phyloP scores from a whole-genome alignment of 1,284 basidiomycete species.

The Ceratorhiza oryzae-sativae region DNA sequence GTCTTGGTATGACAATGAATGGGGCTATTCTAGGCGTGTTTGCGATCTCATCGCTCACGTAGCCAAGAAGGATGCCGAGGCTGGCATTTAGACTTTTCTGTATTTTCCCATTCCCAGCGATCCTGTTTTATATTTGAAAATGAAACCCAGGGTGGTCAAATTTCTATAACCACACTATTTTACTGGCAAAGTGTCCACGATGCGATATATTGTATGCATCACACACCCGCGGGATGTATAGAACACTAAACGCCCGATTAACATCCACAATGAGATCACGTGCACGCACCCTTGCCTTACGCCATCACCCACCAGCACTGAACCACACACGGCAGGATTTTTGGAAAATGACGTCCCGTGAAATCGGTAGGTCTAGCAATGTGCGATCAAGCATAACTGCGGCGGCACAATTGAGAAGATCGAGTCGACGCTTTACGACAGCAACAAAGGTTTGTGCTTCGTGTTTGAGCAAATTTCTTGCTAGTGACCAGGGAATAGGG shows the following conservation, averaged over 20 bases:
- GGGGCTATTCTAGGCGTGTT: constrained; percentile 95
- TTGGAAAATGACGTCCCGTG: constrained; percentile 14
- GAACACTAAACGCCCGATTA: no score
- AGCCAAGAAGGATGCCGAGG: constrained; percentile 69
- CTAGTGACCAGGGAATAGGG: neutral
- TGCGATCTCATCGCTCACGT: constrained; percentile 88
- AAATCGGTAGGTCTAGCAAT: neutral
- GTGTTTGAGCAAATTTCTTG: neutral
- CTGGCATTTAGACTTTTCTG: neutral
- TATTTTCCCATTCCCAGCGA: neutral
- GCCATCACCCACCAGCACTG: no score
- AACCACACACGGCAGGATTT: neutral
- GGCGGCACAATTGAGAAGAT: neutral
- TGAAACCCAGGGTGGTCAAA: no score
- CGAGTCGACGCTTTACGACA: neutral
- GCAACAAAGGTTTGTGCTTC: neutral
- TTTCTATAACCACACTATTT: no score
- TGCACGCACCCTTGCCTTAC: no score
- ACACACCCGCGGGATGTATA: no score
- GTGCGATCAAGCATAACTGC: neutral
- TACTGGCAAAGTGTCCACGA: no score
- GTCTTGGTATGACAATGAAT: constrained; percentile 96
- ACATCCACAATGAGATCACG: no score
- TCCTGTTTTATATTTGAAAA: neutral
- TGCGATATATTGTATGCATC: no score